Evolutionary conservation across 2,329 filamentous ascomycete genomes (phyloP), one percentile per base, ranked within the genome.

Genomic region (Cladorrhinum sp.): DNA sequence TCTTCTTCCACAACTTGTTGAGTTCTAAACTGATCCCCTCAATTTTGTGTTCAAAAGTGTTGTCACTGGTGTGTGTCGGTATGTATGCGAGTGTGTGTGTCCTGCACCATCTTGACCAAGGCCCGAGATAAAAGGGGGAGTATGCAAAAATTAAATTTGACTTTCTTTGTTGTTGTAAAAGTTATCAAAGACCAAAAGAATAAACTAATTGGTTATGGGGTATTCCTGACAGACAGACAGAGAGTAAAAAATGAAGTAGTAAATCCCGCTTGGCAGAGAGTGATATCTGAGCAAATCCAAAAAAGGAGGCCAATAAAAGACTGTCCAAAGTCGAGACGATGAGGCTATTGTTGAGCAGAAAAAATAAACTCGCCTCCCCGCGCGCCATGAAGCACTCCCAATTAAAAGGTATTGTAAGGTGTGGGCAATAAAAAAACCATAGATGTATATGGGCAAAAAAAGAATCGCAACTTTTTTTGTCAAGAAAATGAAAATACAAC

Each of bases 401-500:
- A 45, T 45, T 45, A 45, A 45, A 45, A 45, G 41, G 41, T 18
- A n/a, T 41, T 45, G 41, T 45, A 45, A 18, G 41, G 6, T 45
- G 41, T 41, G 18, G 20, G 18, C 18, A 5, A 16, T 5, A 22
- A 20, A 53, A 51, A 57, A 24, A 32, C 49, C 8, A 57, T 58
- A 60, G 53, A 45, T 7, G 10, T 29, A 50, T n/a, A 45, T n/a
- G 54, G 38, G 38, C 13, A 41, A 25, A 24, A 22, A 18, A 22
- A 7, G 50, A 41, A n/a, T n/a, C n/a, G n/a, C n/a, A n/a, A n/a
- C n/a, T n/a, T n/a, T n/a, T n/a, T n/a, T n/a, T n/a, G n/a, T n/a
- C n/a, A n/a, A n/a, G n/a, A 51, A 48, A 59, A 56, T n/a, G 58
- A 51, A 50, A 55, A 49, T 22, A 49, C 49, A 22, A 51, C 22